phyloP scores from a whole-genome alignment of 805 yeast genomes.

The Saturnispora hagleri region DNA sequence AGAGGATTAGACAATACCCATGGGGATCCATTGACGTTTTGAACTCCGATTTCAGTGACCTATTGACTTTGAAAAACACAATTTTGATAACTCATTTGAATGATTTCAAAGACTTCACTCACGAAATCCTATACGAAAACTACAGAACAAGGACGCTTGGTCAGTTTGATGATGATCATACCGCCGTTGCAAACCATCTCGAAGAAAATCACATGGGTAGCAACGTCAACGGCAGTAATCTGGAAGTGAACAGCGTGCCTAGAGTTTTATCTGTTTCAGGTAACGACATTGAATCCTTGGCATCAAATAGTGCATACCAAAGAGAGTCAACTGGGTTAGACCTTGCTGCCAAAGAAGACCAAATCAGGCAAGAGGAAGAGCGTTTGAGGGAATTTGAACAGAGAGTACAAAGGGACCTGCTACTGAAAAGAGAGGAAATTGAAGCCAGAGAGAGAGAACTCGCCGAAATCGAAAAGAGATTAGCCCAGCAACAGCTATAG shows the following conservation, averaged over 20 bases:
- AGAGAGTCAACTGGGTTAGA: constrained; percentile 4
- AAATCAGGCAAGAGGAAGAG: constrained; percentile 82
- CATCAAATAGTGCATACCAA: background rate
- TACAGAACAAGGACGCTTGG: constrained; percentile 61
- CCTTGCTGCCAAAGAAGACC: constrained; percentile 59
- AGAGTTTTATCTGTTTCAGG: constrained; percentile 9
- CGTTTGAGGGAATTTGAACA: constrained; percentile 79
- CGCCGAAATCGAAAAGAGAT: constrained; percentile 55
- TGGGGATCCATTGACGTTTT: constrained; percentile 61
- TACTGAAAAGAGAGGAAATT: constrained; percentile 72
- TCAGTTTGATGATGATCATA: constrained; percentile 4
- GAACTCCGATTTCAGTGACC: constrained; percentile 67
- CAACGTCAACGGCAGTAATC: background rate
- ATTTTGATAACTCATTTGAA: constrained; percentile 75
- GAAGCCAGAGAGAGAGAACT: constrained; percentile 79
- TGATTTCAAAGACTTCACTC: constrained; percentile 84
- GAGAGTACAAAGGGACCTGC: constrained; percentile 79
- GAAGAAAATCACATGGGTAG: background rate
- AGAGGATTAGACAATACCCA: constrained; percentile 48
- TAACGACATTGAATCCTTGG: background rate
- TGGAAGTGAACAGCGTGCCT: constrained; percentile 1
- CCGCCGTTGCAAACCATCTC: background rate
- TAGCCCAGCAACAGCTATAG: constrained; percentile 20
- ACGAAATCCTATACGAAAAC: constrained; percentile 76
- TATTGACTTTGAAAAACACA: constrained; percentile 69